Evolutionary conservation across 2,329 filamentous ascomycete genomes (phyloP), one percentile per base, ranked within the genome.

Genomic region (Gyromitra esculenta): DNA sequence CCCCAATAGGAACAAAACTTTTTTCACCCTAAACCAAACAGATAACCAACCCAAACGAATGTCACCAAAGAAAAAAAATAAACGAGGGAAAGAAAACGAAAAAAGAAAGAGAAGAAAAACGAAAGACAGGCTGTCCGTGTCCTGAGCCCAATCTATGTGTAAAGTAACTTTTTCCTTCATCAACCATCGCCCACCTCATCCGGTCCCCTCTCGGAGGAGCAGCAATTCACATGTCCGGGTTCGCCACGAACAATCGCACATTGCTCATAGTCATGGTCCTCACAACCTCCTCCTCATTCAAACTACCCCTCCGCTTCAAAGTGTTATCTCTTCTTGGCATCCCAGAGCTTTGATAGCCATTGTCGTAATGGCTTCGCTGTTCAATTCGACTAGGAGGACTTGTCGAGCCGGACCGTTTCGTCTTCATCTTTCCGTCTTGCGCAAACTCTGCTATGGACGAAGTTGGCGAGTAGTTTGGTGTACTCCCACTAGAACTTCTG

Each of bases 171-270:
- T 25, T 64, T 48, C 50, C 43, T 37, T 77, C 64, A 76, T 77
- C 65, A 78, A 63, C 57, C 72, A 64, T 73, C 56, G 72, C 62
- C 66, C 64, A 15, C 13, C n/a, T 45, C 18, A n/a, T 31, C 52
- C 39, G 45, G 21, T 9, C 45, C 9, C 45, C 35, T 31, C n/a
- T 50, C 31, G 21, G 48, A 57, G 66, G 11, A 75, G 59, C 25
- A 35, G 35, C 57, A 45, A 43, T 43, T 65, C 41, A 76, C 48
- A 76, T 45, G 31, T 96, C 93, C 18, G 93, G 93, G 83, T 96
- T 96, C 81, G 93, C 93, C 82, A 96, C 94, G 83, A 92, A 96
- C 75, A 96, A 87, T 78, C 92, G 88, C 63, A 90, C 90, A 37
- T 89, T 87, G 56, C 83, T 83, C 81, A 84, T 82, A 21, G 88